Evolutionary conservation across 169 alveolate species (phyloP), one percentile per base, ranked within the genome.

Genomic region (Plasmodium vinckei): DNA sequence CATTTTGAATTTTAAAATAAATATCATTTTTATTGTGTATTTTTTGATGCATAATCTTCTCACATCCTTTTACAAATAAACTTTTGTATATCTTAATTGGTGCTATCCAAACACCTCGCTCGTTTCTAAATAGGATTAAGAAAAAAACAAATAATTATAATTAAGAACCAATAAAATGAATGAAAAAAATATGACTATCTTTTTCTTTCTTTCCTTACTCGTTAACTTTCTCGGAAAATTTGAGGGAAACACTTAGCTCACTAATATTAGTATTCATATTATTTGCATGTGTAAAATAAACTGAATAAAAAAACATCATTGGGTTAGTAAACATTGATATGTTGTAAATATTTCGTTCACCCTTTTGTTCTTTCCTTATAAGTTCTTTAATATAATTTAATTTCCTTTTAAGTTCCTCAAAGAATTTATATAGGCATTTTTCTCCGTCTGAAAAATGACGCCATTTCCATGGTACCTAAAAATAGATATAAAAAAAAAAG

Each of bases 401-500:
- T 47, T 67, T 65, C 19, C 53, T n/a, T 49, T 54, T 42, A 7
- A 79, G 6, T 19, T 79, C 42, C n/a, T 53, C 54, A 47, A 79
- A 68, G 25, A 79, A 79, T 13, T 42, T 47, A 9, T 19, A 56
- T 23, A 79, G 19, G 33, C 68, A 60, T 47, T 67, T 51, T 67
- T 79, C 82, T 0, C 71, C 72, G 46, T 15, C 54, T 39, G 77
- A 54, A 9, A 75, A 49, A 61, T 51, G 15, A 0, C 47, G 33
- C 89, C 89, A 79, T 27, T 65, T 79, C n/a, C 17, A 21, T 44
- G 89, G 89, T 60, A 65, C 60, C 89, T 79, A 13, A 39, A n/a
- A 13, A 17, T 61, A 53, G 1, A 19, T 56, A 27, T 51, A 39
- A 44, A 59, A 57, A 33, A 42, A 57, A 23, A 59, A 44, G 17